Evolutionary conservation across 257 asterid genomes (phyloP), one percentile per base, ranked within the genome.

Genomic region (Knoxia roxburghii): DNA sequence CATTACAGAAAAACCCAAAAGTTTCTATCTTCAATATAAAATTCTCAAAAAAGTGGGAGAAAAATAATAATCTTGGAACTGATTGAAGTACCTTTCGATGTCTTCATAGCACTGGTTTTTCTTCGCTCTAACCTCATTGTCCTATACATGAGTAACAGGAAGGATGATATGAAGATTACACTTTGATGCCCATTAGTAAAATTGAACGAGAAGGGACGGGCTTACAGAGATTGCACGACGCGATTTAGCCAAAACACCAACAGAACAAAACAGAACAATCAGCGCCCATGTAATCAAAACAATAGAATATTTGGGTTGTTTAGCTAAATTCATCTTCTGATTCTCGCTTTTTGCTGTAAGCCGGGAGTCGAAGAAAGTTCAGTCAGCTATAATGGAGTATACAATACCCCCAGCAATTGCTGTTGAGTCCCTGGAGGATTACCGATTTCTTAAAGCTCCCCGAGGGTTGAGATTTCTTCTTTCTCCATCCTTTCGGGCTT

Each of bases 31-130:
- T 64, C 24, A 30, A 30, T 9, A 18, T 18, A 7, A 29, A 17
- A 1, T 32, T 57, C 9, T 4, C 17, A n/a, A 49, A 11, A 39
- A 41, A 3, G 0, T 0, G 1, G 59, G 8, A n/a, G 39, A 6
- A 53, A 24, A 55, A 53, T 6, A 40, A 71, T n/a, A 45, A 59
- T 21, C 62, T 21, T 55, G 46, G 21, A 64, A 17, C 20, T 43
- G 17, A 64, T 32, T 29, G 7, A 40, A 58, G 40, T 80, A 93
- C 98, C 96, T 88, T 74, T 88, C 97, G 51, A 93, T 84, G 74
- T 93, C 96, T 6, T 78, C 80, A 72, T 93, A 93, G 74, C 98
- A 93, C 33, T 85, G 88, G 73, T 78, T 78, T 77, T 85, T 93
- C 86, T 77, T 90, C 75, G 79, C 78, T 24, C 86, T 82, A 78